Evolutionary conservation across 2,329 filamentous ascomycete genomes (phyloP).

Genomic region (Colletotrichum tanaceti): DNA sequence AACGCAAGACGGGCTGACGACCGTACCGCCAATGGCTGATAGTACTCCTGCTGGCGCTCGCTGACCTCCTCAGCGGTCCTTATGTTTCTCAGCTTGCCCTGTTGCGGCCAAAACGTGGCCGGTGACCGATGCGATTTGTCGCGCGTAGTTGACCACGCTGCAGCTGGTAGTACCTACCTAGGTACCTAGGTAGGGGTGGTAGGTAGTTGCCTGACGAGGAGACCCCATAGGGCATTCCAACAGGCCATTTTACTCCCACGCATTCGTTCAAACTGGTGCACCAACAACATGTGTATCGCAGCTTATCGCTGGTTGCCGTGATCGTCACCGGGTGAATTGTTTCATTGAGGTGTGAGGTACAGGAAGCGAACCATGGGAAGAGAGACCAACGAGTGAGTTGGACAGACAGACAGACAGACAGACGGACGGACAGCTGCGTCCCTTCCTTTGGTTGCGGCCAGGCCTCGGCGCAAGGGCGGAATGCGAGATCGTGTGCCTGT

Average conservation of each 20-base stretch:
- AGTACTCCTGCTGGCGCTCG: constrained; percentile 7
- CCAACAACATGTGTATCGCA: not conserved
- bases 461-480: constrained; percentile 20
- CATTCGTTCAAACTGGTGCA: constrained; percentile 5
- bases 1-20: constrained; percentile 18
- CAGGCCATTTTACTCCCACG: constrained; percentile 7
- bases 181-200: too few relatives aligned
- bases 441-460: not conserved
- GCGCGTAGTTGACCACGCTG: constrained; percentile 20
- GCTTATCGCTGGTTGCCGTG: not conserved
- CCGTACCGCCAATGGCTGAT: not conserved
- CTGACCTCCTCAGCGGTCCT: constrained; percentile 29
- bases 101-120: constrained; percentile 25
- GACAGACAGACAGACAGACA: not conserved
- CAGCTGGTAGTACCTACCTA: constrained; percentile 17
- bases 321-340: constrained; percentile 3
- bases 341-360: constrained; percentile 3
- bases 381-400: not conserved
- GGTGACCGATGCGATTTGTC: constrained; percentile 31
- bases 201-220: constrained; percentile 24
- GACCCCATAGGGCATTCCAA: constrained; percentile 4
- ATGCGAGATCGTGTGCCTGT: constrained; percentile 12
- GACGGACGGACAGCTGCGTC: not conserved
- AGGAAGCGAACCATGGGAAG: not conserved
- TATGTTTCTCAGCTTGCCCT: constrained; percentile 10